Evolutionary conservation across 2,329 filamentous ascomycete genomes (phyloP), one percentile per base, ranked within the genome.

Genomic region (Pseudopithomyces chartarum): DNA sequence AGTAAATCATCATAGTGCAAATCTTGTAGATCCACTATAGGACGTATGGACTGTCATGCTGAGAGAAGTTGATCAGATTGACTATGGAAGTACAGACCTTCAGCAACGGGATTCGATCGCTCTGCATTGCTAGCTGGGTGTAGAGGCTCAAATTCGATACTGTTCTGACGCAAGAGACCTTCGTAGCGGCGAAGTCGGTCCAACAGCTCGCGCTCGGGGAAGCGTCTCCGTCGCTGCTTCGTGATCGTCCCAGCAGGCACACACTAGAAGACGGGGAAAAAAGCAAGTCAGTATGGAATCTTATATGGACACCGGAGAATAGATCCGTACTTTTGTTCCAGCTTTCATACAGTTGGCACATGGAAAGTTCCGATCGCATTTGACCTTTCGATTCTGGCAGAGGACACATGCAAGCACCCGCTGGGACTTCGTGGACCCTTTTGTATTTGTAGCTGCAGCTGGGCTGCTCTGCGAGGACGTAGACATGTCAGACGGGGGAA

Each of bases 101-200:
- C 49, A 17, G 17, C 26, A 19, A 34, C 49, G 15, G 49, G 49
- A 17, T 43, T 52, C 6, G 49, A 43, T 29, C 19, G 49, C 2
- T 40, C 47, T 19, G 34, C 15, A 50, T 26, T 32, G 22, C 47
- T 40, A 19, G 15, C 17, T 10, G 47, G 47, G n/a, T 50, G 84
- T 19, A 90, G 81, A 15, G 87, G 82, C 48, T 91, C 86, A 62
- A 92, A 90, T n/a, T 81, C 76, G 66, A 92, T 84, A 49, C 87
- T 84, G 65, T 91, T 81, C 71, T 89, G 82, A 52, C 81, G 80
- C 32, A 92, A 79, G 39, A 92, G 76, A 6, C 76, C 71, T 74
- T 92, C 90, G 65, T 92, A 92, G 48, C 84, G 83, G 52, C 82
- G 84, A 20, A 92, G 78, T n/a, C 87, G 85, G 6, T 90, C 86